Evolutionary conservation across 371 early-diverging fungal genomes (phyloP), one percentile per base, ranked within the genome.

Genomic region (Rhizopus microsporus): DNA sequence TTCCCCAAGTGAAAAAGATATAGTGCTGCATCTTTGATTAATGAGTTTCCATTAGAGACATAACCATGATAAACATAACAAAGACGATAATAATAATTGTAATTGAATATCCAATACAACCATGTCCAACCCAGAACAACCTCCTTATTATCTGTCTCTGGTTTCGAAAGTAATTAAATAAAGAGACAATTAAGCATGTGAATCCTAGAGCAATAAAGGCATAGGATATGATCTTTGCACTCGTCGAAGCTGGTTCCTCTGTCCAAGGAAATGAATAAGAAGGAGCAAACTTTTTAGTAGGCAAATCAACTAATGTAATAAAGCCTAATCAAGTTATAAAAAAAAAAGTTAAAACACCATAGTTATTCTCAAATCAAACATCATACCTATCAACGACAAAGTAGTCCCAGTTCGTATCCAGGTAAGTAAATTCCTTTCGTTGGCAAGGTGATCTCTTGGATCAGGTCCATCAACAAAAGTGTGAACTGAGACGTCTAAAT

Each of bases 371-470:
- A 47, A 43, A 43, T 15, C 44, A 43, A 7, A 2, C 13, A 10
- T 38, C 42, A 63, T 72, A 74, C 77, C 77, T 9, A 77, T 65
- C 10, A 77, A 39, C 4, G 67, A 32, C 12, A 77, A 43, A 1
- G 71, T 77, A 42, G 68, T 71, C 31, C 77, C 74, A 33, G 71
- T 72, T 17, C 77, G 57, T 29, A 74, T 46, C 75, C 68, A 77
- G 34, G 70, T 65, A 6, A 65, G 46, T 43, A 67, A 39, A 48
- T 75, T 71, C 8, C 69, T 59, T 45, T 74, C 75, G 60, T 75
- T 74, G 8, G 75, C 70, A 62, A 71, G 65, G 50, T 75, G 75
- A 53, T 75, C 75, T 59, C 75, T 62, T 33, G 75, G 75, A 59
- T 75, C 75, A 51, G 75, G 75, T 5, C 75, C 75, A 38, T 72